Base-by-base conservation (phyloP, 371 early-diverging fungal species). In the Blastocladiella emersonii region DNA sequence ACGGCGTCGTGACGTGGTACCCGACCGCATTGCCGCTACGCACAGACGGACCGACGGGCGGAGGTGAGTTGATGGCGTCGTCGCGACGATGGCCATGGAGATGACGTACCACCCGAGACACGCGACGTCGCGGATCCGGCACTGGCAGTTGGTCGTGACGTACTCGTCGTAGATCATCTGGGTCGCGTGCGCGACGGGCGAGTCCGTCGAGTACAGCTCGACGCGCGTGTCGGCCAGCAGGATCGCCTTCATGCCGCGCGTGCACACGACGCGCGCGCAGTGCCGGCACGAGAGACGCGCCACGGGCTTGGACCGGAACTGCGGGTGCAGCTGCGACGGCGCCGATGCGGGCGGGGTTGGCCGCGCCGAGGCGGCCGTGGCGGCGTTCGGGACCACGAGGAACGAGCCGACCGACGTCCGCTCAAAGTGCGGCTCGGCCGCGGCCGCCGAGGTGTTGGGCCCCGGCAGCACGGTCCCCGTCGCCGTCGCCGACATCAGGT, bases 1-100 rank as follows among this genome's bases (percentile, higher is more conserved):
- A 98, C 8, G 98, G 97, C 67, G 89, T 89, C 0, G 92, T 89
- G 19, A 96, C 90, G 72, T 93, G 95, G 74, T 98, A 96, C 4
- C 97, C 97, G 62, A 96, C 77, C 21, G 91, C 87, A 71, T 92
- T 93, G 23, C 95, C 95, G 73, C 95, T 84, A 56, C 0, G 13
- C 19, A 3, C 30, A 34, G n/a, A n/a, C n/a, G n/a, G n/a, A n/a
- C n/a, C n/a, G n/a, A n/a, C n/a, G n/a, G n/a, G n/a, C n/a, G n/a
- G n/a, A n/a, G n/a, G n/a, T n/a, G n/a, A n/a, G n/a, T n/a, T n/a
- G n/a, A n/a, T n/a, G n/a, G n/a, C n/a, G n/a, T n/a, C n/a, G n/a
- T n/a, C n/a, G n/a, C n/a, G n/a, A n/a, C n/a, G n/a, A n/a, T n/a
- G 7, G 6, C 6, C 2, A 56, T 56, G 3, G 56, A 0, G 7